These are phyloP conservation scores for Chaetomium sp. DNA, from an alignment of 2,329 filamentous ascomycete species.

Conservation along the genomic window DNA sequence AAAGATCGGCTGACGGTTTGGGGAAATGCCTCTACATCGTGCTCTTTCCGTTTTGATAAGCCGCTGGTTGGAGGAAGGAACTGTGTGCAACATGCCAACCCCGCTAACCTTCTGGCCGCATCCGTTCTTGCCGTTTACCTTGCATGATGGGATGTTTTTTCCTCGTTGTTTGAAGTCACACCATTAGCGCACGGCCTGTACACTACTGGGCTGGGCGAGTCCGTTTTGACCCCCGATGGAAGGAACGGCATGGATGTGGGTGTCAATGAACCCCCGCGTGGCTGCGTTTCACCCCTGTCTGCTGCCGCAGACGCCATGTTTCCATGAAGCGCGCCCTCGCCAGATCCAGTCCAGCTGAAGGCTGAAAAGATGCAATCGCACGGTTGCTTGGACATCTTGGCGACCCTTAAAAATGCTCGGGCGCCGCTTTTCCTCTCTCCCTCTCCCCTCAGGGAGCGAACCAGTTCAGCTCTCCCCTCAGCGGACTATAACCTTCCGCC, in stretches of 20 bases:
- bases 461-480: background rate
- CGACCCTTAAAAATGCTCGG: constrained; percentile 3
- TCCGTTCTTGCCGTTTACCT: too few species aligned
- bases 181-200: too few species aligned
- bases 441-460: too few species aligned
- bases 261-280: constrained; percentile 13
- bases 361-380: constrained; percentile 8
- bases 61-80: too few species aligned
- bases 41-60: too few species aligned
- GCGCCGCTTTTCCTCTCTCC: too few species aligned
- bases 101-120: too few species aligned
- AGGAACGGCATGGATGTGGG: background rate
- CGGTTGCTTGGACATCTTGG: constrained; percentile 7
- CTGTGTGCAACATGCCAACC: too few species aligned
- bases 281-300: constrained; percentile 4
- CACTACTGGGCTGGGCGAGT: background rate
- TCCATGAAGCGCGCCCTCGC: background rate
- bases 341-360: constrained; percentile 10
- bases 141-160: too few species aligned
- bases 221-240: background rate
- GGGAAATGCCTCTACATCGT: too few species aligned
- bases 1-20: too few species aligned
- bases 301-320: constrained; percentile 6
- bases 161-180: too few species aligned
- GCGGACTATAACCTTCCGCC: background rate